These are phyloP conservation scores for Penicillium nordicum DNA, from an alignment of 2,329 filamentous ascomycete species.

Conservation along the genomic window DNA sequence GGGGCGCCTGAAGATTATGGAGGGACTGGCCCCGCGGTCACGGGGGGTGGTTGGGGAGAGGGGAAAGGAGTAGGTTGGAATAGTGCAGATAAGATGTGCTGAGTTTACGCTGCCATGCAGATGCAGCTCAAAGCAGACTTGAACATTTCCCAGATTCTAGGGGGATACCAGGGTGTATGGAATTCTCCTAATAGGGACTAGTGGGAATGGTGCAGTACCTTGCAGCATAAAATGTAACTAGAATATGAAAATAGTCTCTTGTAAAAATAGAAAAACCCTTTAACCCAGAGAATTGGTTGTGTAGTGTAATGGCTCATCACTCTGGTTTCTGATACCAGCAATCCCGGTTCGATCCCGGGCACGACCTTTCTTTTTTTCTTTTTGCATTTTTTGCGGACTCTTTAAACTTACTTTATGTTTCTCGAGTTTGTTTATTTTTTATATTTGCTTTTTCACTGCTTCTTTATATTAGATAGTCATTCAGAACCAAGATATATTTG, in stretches of 20 bases:
- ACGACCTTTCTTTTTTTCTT: slow-evolving; percentile 1
- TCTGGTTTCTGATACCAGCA: slow-evolving; percentile 2
- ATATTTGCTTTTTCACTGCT: not conserved
- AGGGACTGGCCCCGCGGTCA: slow-evolving; percentile 6
- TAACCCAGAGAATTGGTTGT: too few species aligned
- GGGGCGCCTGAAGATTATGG: slow-evolving; percentile 4
- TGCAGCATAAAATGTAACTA: too few species aligned
- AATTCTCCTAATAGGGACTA: slow-evolving; percentile 23
- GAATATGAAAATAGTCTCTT: not conserved
- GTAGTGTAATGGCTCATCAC: not conserved
- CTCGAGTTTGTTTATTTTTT: not conserved
- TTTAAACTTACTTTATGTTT: not conserved
- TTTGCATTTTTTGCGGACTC: not conserved
- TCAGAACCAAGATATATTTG: not conserved
- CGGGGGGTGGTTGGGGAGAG: not conserved
- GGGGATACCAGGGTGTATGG: slow-evolving; percentile 16
- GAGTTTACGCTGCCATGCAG: not conserved
- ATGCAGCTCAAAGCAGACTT: not conserved
- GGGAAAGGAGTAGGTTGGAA: not conserved
- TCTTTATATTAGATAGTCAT: not conserved
- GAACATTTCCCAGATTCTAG: not conserved
- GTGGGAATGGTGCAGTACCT: not conserved
- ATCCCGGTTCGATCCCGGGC: slow-evolving; percentile 12
- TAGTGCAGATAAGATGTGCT: not conserved
- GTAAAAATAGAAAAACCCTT: accelerated